Evolutionary conservation across 23 red algal genomes (phyloP), one percentile per base, ranked within the genome.

Genomic region (Agarophyton chilense): DNA sequence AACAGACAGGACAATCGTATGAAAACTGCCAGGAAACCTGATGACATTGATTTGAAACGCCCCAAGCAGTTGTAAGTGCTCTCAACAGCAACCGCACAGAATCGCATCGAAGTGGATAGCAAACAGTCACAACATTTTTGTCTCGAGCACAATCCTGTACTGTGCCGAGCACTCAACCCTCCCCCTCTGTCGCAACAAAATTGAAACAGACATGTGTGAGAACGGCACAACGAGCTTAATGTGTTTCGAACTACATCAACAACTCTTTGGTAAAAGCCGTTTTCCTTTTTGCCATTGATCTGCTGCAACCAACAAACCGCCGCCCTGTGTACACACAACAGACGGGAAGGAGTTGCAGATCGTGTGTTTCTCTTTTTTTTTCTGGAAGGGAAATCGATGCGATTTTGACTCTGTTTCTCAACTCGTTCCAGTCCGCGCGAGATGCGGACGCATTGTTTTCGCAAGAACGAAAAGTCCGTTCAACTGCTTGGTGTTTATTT

Each of bases 1-100:
- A 82, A 91, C 58, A 90, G 82, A 50, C 88, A 96, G 78, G 57
- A 65, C 11, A 56, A 31, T 25, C 68, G 68, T 35, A 13, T 74
- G 21, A 74, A 49, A 19, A 74, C 68, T 39, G 68, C 68, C 2
- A 74, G 47, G 68, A 43, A 74, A 39, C 21, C 33, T 26, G 43
- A 49, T 28, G 43, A 49, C 35, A 28, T 24, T 16, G 47, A 13
- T 14, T 74, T 39, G 18, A 74, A 74, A 14, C 40, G 24, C 26
- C 4, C 68, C n/a, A 74, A 45, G 47, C 38, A 43, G 68, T 5
- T 74, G 25, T 74, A 26, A 74, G 17, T n/a, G 41, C 25, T 24
- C 31, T 4, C 6, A 38, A 33, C 4, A 12, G 17, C 6, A 36
- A 65, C 60, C 7, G 11, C 1, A 2, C 29, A n/a, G 22, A 28